Base-by-base conservation (phyloP, 2,329 filamentous ascomycete genomes). In the Biscogniauxia sp. region DNA sequence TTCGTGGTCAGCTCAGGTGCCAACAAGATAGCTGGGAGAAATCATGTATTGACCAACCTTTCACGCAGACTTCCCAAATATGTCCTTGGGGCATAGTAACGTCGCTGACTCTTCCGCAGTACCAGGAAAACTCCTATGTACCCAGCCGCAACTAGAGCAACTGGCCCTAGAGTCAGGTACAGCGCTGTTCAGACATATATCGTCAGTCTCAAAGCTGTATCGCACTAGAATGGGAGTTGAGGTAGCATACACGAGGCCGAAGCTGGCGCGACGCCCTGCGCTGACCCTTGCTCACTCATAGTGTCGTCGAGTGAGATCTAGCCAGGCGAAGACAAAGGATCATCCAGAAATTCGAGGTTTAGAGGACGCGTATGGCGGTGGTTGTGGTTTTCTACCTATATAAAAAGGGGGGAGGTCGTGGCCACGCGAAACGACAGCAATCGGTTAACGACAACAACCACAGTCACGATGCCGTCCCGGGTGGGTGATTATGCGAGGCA, bases 81-180 rank as follows among this genome's bases (percentile, higher is more conserved):
- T 3, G 80, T 82, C 68, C 80, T 75, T 2, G 80, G 80, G 3
- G 80, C 80, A 73, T 83, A 83, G 71, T 72, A 82, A 53, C 80
- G 77, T 49, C 75, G 73, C 56, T 81, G 74, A 62, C 73, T 80
- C 67, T 70, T 77, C 20, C 80, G 76, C 49, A 83, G 69, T 60
- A 79, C 53, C 59, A 82, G 65, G 72, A 83, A 83, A 66, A 82
- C 70, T 52, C 67, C 50, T 9, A 82, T 54, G 70, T 81, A 80
- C 51, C 77, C 61, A 51, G 59, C 75, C 5, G 80, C 76, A 23
- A 71, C 58, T 26, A 78, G 37, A 20, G 73, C 71, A 32, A 78
- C 73, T 8, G 79, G 79, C 3, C 64, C 76, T 55, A 81, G 61
- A 15, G 79, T 81, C 61, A 79, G 73, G 58, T 80, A 71, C 56